A percentile compares a stretch with the other conserved stretches of the same genome.
These are phyloP conservation scores for Trypanosoma mega DNA, from an alignment of 208 protist genomes.

Conservation along the genomic window DNA sequence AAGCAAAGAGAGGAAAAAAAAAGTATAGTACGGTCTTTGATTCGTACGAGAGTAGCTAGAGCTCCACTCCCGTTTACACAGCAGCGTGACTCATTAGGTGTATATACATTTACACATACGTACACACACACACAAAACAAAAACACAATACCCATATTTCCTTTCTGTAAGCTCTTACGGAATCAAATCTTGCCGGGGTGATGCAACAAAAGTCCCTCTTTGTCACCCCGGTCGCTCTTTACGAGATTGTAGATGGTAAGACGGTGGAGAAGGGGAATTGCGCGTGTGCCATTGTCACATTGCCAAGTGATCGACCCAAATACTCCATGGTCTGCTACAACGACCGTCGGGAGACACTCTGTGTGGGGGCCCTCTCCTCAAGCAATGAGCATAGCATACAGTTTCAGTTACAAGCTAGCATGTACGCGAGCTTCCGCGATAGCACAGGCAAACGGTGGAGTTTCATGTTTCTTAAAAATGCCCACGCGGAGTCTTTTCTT, in stretches of 20 bases:
- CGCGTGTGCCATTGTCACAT: slow-evolving; percentile 62
- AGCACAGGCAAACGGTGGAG: slow-evolving; percentile 52
- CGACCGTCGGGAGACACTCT: slow-evolving; percentile 56
- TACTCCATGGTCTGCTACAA: slow-evolving; percentile 88
- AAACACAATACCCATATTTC: too few relatives aligned
- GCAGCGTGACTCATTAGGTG: too few relatives aligned
- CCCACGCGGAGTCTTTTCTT: slow-evolving; percentile 41
- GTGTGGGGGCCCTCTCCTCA: slow-evolving; percentile 42
- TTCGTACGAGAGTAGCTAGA: too few relatives aligned
- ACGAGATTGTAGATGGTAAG: slow-evolving; percentile 42
- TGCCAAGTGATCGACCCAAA: slow-evolving; percentile 45
- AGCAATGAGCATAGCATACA: slow-evolving; percentile 53
- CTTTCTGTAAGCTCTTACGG: too few relatives aligned
- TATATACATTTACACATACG: too few relatives aligned
- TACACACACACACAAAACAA: too few relatives aligned
- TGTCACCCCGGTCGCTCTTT: slow-evolving; percentile 51
- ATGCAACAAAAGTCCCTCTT: slow-evolving; percentile 76
- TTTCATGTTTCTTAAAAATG: slow-evolving; percentile 42
- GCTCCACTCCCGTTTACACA: too few relatives aligned
- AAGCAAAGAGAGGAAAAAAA: too few relatives aligned
- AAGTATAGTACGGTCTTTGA: too few relatives aligned
- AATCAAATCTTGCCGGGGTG: too few relatives aligned
- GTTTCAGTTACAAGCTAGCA: slow-evolving; percentile 40
- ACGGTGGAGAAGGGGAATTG: slow-evolving; percentile 55
- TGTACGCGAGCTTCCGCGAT: slow-evolving; percentile 74